Evolutionary conservation across 2,329 filamentous ascomycete genomes (phyloP), one percentile per base, ranked within the genome.

Genomic region (Colletotrichum euphorbiae): DNA sequence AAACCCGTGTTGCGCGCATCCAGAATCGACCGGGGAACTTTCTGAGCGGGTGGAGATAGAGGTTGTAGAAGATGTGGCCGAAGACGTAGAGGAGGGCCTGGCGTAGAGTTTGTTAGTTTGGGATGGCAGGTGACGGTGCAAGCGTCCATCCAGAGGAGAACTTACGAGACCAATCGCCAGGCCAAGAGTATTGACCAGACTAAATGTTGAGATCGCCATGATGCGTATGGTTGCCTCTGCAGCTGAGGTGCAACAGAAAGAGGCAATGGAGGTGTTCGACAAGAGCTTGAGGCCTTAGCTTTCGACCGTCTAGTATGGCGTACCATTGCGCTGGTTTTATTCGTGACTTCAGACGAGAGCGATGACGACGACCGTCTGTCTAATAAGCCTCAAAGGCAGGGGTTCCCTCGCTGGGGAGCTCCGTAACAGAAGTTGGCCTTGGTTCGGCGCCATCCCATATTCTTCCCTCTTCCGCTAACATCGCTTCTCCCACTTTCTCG

Each of bases 31-130:
- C 77, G 0, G 77, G 76, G 28, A 77, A 74, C 2, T 59, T 59
- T 6, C 74, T 69, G 6, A 79, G 70, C 2, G 78, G 77, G 56
- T 80, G 76, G 17, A 78, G 67, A 36, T 72, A 72, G 6, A 78
- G 55, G 59, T 73, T 71, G 62, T 76, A 77, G 31, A 78, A 19
- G 43, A 36, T 12, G 2, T 48, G n/a, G 2, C 19, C 28, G 8
- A 62, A 52, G 28, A 11, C 28, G 36, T 69, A 69, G 28, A 6
- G 2, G 21, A 69, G 42, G 15, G 38, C 24, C 67, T 69, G 17
- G 12, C 6, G 15, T 40, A 19, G 58, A 19, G 45, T 40, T 67
- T 51, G 38, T 68, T 59, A 64, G 33, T 31, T 38, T 40, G 7
- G 5, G 13, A 51, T 24, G n/a, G 17, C n/a, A 2, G n/a, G 6